Conservation (phyloP, 345 rosid species). For the Moricandia moricandioides region DNA sequence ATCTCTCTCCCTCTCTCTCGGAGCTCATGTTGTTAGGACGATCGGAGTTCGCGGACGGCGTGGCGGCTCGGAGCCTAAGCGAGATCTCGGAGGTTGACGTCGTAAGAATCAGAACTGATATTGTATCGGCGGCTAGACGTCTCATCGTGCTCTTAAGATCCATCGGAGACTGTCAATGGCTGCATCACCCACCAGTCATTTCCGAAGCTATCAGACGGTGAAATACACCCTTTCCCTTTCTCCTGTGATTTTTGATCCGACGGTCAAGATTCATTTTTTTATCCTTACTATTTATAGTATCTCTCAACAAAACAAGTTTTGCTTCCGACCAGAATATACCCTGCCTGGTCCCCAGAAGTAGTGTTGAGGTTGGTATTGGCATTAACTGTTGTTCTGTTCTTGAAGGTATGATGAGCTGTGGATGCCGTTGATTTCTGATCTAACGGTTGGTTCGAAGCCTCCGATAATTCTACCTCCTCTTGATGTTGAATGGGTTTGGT, state of each 20-base stretch:
- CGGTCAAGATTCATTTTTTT: constrained; percentile 6
- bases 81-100: constrained; percentile 59
- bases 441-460: constrained; percentile 56
- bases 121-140: constrained; percentile 66
- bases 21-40: constrained; percentile 30
- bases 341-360: neutral
- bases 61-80: constrained; percentile 52
- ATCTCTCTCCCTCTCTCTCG: neutral
- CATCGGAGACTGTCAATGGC: constrained; percentile 62
- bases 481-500: constrained; percentile 97
- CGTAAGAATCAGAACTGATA: constrained; percentile 53
- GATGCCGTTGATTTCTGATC: constrained; percentile 91
- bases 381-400: constrained; percentile 9
- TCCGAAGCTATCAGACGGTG: constrained; percentile 81
- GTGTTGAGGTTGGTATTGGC: neutral
- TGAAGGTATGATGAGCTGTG: constrained; percentile 84
- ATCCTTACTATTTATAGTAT: constrained; percentile 2
- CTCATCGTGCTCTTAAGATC: constrained; percentile 58
- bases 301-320: neutral
- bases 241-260: constrained; percentile 8
- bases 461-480: constrained; percentile 80
- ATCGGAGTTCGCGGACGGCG: constrained; percentile 29
- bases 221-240: neutral
- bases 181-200: constrained; percentile 50
- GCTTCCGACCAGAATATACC: neutral